These are phyloP conservation scores for Amphibolis antarctica DNA, from an alignment of 106 monocot species.

Conservation along the genomic window DNA sequence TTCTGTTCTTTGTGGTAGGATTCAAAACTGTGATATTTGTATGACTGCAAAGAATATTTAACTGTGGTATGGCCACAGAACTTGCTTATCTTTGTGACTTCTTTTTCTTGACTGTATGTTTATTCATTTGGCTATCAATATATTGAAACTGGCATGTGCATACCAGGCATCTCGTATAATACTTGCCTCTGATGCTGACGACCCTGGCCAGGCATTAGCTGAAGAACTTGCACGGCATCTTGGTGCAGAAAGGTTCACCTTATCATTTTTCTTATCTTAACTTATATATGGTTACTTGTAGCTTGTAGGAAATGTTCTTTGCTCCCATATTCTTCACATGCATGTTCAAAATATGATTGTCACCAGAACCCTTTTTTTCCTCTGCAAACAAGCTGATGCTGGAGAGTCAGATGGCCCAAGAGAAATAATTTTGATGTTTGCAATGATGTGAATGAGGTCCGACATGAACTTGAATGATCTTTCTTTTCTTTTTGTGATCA, in stretches of 20 bases:
- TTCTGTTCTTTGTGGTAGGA: conserved; percentile 4
- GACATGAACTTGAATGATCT: neutral
- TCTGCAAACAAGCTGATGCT: conserved; percentile 15
- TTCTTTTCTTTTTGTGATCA: neutral
- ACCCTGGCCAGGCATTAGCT: conserved; percentile 25
- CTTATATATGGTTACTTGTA: no score
- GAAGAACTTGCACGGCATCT: conserved; percentile 24
- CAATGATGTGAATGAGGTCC: conserved; percentile 32
- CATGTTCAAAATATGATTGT: neutral
- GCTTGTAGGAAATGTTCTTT: conserved; percentile 4
- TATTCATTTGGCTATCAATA: neutral
- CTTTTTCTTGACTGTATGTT: neutral
- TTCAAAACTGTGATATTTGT: neutral
- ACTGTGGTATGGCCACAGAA: neutral
- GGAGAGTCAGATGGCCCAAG: conserved; percentile 24
- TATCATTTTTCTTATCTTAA: conserved; percentile 1
- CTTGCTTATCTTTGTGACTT: neutral
- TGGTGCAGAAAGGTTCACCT: conserved; percentile 21
- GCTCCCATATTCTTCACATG: neutral
- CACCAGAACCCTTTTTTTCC: conserved; percentile 1
- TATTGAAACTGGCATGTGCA: neutral
- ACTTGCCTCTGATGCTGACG: conserved; percentile 21
- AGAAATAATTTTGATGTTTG: conserved; percentile 11
- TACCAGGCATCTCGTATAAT: conserved; percentile 22
- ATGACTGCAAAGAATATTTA: conserved; percentile 8